Conservation (phyloP, 257 asterid genomes). For the Solanum tarapatanum region DNA sequence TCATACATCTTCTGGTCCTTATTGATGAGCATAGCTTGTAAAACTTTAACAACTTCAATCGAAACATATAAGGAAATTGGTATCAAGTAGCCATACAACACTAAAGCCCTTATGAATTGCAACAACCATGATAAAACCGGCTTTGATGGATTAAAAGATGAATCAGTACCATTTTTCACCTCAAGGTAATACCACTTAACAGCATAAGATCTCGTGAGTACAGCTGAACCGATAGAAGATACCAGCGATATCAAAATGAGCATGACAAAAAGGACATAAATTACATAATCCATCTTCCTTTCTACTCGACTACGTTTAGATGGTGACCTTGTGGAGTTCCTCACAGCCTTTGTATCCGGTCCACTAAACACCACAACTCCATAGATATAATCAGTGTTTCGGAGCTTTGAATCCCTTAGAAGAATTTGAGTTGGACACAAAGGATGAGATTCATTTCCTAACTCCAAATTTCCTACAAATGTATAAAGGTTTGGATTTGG, state of each 20-base stretch:
- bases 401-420: constrained; percentile 88
- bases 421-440: constrained; percentile 83
- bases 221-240: constrained; percentile 65
- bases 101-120: constrained; percentile 81
- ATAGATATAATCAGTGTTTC: constrained; percentile 67
- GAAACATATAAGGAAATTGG: constrained; percentile 94
- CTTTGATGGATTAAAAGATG: constrained; percentile 43
- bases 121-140: constrained; percentile 47
- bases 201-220: constrained; percentile 53
- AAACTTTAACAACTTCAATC: constrained; percentile 82
- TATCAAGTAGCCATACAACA: constrained; percentile 80
- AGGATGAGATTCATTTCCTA: constrained; percentile 44
- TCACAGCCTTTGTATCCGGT: constrained; percentile 87
- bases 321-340: constrained; percentile 82
- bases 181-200: constrained; percentile 84
- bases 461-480: constrained; percentile 81
- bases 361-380: constrained; percentile 89
- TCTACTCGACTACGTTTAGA: constrained; percentile 83
- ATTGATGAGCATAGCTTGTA: constrained; percentile 78
- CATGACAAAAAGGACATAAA: constrained; percentile 66
- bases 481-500: constrained; percentile 81
- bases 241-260: constrained; percentile 58
- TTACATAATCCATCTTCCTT: constrained; percentile 84
- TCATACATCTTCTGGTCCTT: constrained; percentile 78
- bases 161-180: constrained; percentile 30